Evolutionary conservation across 1,284 basidiomycete species (phyloP).

Genomic region (Apiotrichum domesticum): DNA sequence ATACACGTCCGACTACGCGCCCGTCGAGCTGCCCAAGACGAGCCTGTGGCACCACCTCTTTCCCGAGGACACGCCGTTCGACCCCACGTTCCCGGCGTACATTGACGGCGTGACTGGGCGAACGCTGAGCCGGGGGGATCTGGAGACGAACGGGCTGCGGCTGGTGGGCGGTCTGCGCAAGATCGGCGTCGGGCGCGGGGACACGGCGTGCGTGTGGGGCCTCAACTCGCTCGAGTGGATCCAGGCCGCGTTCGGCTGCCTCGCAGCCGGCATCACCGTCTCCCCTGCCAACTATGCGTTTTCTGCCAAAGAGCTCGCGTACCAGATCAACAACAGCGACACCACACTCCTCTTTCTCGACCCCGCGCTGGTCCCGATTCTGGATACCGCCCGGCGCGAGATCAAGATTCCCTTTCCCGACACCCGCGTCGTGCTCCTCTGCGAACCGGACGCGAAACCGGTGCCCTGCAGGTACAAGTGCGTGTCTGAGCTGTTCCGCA

Average conservation of each 20-base stretch:
- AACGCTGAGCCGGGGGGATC: slow-evolving; percentile 54
- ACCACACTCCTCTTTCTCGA: slow-evolving; percentile 55
- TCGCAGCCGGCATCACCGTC: slow-evolving; percentile 31
- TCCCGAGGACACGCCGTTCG: neutral
- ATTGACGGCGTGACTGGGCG: slow-evolving; percentile 60
- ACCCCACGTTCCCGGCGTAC: slow-evolving; percentile 52
- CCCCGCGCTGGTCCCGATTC: slow-evolving; percentile 50
- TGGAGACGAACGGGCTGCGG: slow-evolving; percentile 54
- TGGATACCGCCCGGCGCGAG: slow-evolving; percentile 22
- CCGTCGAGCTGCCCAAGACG: slow-evolving; percentile 28
- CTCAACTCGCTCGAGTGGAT: slow-evolving; percentile 57
- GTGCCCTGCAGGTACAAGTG: slow-evolving; percentile 7
- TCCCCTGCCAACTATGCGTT: slow-evolving; percentile 44
- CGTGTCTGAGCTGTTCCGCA: slow-evolving; percentile 11
- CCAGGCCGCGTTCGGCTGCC: slow-evolving; percentile 54
- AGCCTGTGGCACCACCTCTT: slow-evolving; percentile 5
- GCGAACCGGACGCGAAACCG: slow-evolving; percentile 10
- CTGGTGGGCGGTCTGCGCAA: slow-evolving; percentile 54
- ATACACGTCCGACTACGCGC: slow-evolving; percentile 21
- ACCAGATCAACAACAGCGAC: slow-evolving; percentile 51
- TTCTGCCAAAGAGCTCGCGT: slow-evolving; percentile 42
- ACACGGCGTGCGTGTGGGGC: slow-evolving; percentile 38
- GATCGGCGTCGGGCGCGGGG: slow-evolving; percentile 26
- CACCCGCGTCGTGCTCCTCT: slow-evolving; percentile 1
- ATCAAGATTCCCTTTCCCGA: neutral